These are phyloP conservation scores for Cryoendolithus antarcticus DNA, from an alignment of 2,329 filamentous ascomycete species.

Conservation along the genomic window DNA sequence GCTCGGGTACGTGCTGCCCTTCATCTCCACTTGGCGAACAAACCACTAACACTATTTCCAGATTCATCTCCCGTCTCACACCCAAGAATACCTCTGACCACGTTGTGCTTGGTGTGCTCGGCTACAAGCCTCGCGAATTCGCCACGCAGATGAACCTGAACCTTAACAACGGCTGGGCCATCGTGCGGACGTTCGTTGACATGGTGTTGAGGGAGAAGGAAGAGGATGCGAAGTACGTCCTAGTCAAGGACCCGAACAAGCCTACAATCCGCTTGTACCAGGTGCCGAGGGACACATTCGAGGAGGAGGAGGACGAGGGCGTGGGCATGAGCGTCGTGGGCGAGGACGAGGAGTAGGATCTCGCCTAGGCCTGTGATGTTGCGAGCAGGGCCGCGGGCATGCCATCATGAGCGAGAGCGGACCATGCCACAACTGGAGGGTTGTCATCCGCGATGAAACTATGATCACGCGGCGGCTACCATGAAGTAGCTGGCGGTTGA, in stretches of 20 bases:
- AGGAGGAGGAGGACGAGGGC: conserved; percentile 73
- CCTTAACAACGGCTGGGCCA: conserved; percentile 95
- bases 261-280: conserved; percentile 84
- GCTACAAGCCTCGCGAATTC: conserved; percentile 97
- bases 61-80: conserved; percentile 90
- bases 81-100: conserved; percentile 88
- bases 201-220: conserved; percentile 62
- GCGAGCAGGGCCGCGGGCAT: no score
- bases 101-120: conserved; percentile 86
- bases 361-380: no score
- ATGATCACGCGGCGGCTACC: no score
- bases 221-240: conserved; percentile 57
- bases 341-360: conserved; percentile 40
- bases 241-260: conserved; percentile 90
- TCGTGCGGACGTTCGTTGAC: conserved; percentile 94
- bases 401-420: no score
- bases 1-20: conserved; percentile 56
- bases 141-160: conserved; percentile 97
- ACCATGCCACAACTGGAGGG: no score
- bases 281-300: conserved; percentile 76
- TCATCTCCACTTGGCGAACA: no score
- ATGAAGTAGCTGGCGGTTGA: no score
- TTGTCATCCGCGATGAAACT: no score
- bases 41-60: conserved; percentile 24
- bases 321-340: conserved; percentile 51